Evolutionary conservation across 345 rosid species (phyloP), one percentile per base, ranked within the genome.

Genomic region (Eucalyptus dawsonii): DNA sequence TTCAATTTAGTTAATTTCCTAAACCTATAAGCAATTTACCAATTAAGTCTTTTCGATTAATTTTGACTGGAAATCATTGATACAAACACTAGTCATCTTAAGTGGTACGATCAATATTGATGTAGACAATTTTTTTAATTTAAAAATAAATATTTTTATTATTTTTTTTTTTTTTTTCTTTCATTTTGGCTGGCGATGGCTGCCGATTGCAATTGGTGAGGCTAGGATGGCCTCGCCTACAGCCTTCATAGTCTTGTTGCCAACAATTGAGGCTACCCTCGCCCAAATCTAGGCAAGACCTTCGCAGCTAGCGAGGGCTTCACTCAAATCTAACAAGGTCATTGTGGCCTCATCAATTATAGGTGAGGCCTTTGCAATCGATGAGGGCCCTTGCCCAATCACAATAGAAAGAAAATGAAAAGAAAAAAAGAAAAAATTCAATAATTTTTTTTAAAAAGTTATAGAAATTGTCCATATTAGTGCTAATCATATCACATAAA

Each of bases 11-110:
- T 53, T 21, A 51, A 53, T 7, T 15, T 50, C 19, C 19, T 50
- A 15, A 56, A 56, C 25, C 0, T 5, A 6, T 56, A 24, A 56
- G 25, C 5, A 56, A 22, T 15, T 56, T 56, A 56, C 29, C 67
- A 60, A 25, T 25, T 60, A 27, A 27, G 15, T 27, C 4, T 60
- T 12, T 60, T 53, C 0, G 1, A 27, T 27, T 4, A 60, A 60
- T 5, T 60, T 60, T 25, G 31, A 25, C 0, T 3, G 0, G 0
- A 27, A 60, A 27, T 60, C 7, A 0, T 25, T 1, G 0, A 27
- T 27, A 12, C 7, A 12, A 25, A 11, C 29, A 60, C 2, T 3
- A 12, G 7, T 25, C 4, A 60, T 60, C 8, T 12, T 60, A 60
- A 25, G 0, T 27, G 16, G 4, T 12, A 60, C 8, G 6, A 25